A percentile compares a stretch with the other conserved stretches of the same genome.
phyloP scores from a whole-genome alignment of 148 eudicot genomes.

The Simmondsia chinensis region DNA sequence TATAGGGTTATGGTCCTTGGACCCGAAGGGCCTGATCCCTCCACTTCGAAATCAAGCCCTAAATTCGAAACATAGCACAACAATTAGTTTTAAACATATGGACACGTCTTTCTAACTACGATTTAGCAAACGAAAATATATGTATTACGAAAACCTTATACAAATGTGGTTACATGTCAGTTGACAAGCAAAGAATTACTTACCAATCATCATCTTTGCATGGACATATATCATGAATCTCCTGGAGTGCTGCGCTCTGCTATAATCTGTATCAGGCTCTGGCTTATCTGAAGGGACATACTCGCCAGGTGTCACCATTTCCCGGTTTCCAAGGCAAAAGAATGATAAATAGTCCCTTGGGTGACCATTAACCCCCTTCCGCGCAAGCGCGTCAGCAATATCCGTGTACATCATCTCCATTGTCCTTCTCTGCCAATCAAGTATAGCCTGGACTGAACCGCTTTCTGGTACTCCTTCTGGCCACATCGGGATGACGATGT shows the following conservation, averaged over 20 bases:
- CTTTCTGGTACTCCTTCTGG: conserved; percentile 88
- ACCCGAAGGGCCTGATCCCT: too few relatives aligned
- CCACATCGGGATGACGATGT: conserved; percentile 89
- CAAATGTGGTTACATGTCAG: too few relatives aligned
- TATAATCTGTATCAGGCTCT: conserved; percentile 41
- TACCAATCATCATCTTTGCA: conserved; percentile 91
- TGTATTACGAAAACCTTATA: too few relatives aligned
- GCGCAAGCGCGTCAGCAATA: conserved; percentile 34
- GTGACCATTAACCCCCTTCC: conserved; percentile 23
- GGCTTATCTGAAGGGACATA: conserved; percentile 45
- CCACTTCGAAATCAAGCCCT: too few relatives aligned
- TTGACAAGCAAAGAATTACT: neutral
- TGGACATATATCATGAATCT: conserved; percentile 97
- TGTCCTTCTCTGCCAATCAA: conserved; percentile 72
- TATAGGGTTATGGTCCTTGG: too few relatives aligned
- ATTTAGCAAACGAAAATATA: too few relatives aligned
- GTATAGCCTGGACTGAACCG: conserved; percentile 63
- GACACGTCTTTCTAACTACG: too few relatives aligned
- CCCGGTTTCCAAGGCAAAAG: conserved; percentile 75
- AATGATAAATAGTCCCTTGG: conserved; percentile 55
- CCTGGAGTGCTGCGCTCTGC: conserved; percentile 51
- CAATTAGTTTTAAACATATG: too few relatives aligned
- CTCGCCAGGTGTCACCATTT: conserved; percentile 27
- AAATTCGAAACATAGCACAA: too few relatives aligned
- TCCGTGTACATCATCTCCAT: conserved; percentile 93